Conservation (phyloP, 805 yeast genomes). For the Hanseniaspora clermontiae region DNA sequence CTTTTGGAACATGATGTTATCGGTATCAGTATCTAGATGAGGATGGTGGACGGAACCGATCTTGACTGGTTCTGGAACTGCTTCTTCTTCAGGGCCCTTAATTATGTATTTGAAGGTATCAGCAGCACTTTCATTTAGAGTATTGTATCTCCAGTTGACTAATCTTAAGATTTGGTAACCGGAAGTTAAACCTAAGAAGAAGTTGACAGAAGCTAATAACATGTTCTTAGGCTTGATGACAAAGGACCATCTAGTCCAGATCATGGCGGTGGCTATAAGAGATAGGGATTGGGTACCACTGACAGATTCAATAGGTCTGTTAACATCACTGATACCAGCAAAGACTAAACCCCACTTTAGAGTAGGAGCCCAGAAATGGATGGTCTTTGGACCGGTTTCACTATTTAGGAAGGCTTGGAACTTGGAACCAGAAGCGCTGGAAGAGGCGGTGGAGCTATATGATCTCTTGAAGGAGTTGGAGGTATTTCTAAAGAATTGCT, state of each 20-base stretch:
- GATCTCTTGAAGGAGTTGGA: slow-evolving; percentile 5
- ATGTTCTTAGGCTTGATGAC: slow-evolving; percentile 81
- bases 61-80: not conserved
- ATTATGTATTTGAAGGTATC: slow-evolving; percentile 48
- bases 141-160: slow-evolving; percentile 43
- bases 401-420: slow-evolving; percentile 65
- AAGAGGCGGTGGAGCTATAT: slow-evolving; percentile 2
- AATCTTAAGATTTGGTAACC: slow-evolving; percentile 71
- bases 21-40: slow-evolving; percentile 1
- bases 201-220: slow-evolving; percentile 82
- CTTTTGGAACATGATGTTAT: slow-evolving; percentile 6
- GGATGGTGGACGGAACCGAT: slow-evolving; percentile 8
- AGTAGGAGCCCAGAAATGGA: slow-evolving; percentile 86
- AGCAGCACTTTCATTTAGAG: slow-evolving; percentile 48
- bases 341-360: slow-evolving; percentile 76
- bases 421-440: slow-evolving; percentile 26
- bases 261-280: slow-evolving; percentile 76
- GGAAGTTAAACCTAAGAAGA: slow-evolving; percentile 84
- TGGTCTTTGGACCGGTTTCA: slow-evolving; percentile 93
- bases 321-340: slow-evolving; percentile 79
- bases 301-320: slow-evolving; percentile 82
- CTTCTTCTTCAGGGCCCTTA: slow-evolving; percentile 30
- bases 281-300: slow-evolving; percentile 64
- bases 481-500: slow-evolving; percentile 6
- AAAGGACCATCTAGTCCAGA: slow-evolving; percentile 98